These are phyloP conservation scores for Porcisia hertigi DNA, from an alignment of 208 protist species.

Conservation along the genomic window DNA sequence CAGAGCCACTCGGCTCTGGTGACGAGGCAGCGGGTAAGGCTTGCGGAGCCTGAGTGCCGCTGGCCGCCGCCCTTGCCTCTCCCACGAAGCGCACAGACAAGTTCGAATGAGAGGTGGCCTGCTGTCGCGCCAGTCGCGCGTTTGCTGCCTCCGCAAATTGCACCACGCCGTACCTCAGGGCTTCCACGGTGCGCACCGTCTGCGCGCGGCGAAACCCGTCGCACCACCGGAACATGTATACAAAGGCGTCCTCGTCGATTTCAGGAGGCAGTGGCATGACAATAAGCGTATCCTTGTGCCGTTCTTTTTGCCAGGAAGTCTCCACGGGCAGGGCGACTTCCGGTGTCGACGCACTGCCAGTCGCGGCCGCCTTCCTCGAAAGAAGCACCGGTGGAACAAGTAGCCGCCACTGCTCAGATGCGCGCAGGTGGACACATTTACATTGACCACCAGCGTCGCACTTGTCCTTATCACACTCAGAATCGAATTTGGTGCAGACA, in stretches of 20 bases:
- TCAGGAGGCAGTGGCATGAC: slow-evolving; percentile 23
- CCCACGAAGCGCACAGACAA: slow-evolving; percentile 17
- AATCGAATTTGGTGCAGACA: slow-evolving; percentile 20
- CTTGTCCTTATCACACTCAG: slow-evolving; percentile 6
- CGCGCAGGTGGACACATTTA: slow-evolving; percentile 19
- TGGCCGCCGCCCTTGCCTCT: not conserved
- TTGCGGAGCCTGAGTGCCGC: not conserved
- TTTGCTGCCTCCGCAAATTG: slow-evolving; percentile 18
- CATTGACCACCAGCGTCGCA: slow-evolving; percentile 28
- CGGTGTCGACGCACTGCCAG: not conserved
- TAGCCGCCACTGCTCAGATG: slow-evolving; percentile 29
- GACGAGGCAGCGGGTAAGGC: too few species aligned
- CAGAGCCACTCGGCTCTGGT: not conserved
- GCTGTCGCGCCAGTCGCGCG: slow-evolving; percentile 19
- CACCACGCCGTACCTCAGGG: slow-evolving; percentile 31
- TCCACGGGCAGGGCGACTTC: not conserved
- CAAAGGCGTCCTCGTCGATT: slow-evolving; percentile 29
- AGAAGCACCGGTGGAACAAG: slow-evolving; percentile 27
- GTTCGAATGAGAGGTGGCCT: slow-evolving; percentile 11
- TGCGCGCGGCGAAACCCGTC: slow-evolving; percentile 31
- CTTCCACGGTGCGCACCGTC: slow-evolving; percentile 28
- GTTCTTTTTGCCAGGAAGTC: slow-evolving; percentile 18
- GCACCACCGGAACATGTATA: slow-evolving; percentile 36
- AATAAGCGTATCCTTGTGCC: slow-evolving; percentile 17
- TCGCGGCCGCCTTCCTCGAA: not conserved